phyloP scores from a whole-genome alignment of 768 basidiomycete genomes.

The Russula ochroleuca region DNA sequence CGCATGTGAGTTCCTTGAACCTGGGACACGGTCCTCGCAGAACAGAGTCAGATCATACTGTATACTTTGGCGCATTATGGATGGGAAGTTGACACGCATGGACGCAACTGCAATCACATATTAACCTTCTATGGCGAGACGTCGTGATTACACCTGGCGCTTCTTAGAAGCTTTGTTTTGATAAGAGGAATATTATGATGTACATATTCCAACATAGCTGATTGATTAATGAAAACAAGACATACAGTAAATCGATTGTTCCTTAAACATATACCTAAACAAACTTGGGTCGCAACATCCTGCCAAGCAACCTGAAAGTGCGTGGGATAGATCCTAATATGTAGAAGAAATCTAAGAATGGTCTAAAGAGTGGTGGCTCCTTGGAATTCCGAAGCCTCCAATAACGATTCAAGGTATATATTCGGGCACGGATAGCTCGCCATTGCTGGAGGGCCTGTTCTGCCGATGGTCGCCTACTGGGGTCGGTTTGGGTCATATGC shows the following conservation, averaged over 20 bases:
- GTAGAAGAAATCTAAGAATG: neutral
- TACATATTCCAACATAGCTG: neutral
- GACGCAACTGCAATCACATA: neutral
- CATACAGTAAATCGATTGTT: neutral
- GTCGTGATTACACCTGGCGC: too few relatives aligned
- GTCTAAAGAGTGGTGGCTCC: neutral
- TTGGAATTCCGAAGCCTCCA: slow-evolving; percentile 5
- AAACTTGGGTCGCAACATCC: neutral
- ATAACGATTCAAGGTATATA: neutral
- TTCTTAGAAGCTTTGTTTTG: neutral
- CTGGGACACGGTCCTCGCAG: neutral
- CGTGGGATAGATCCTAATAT: neutral
- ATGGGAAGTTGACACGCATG: neutral
- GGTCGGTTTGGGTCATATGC: slow-evolving; percentile 9
- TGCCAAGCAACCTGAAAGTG: neutral
- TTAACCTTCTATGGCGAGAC: neutral
- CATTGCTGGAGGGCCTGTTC: slow-evolving; percentile 7
- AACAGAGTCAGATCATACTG: neutral
- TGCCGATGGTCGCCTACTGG: slow-evolving; percentile 3
- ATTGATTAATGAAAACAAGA: neutral
- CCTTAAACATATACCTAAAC: neutral
- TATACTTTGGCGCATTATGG: neutral
- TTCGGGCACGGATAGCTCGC: slow-evolving; percentile 4
- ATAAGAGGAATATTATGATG: neutral
- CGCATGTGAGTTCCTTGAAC: neutral